Evolutionary conservation across 192 early-diverging fungal genomes (phyloP), one percentile per base, ranked within the genome.

Genomic region (Linnemannia elongata): DNA sequence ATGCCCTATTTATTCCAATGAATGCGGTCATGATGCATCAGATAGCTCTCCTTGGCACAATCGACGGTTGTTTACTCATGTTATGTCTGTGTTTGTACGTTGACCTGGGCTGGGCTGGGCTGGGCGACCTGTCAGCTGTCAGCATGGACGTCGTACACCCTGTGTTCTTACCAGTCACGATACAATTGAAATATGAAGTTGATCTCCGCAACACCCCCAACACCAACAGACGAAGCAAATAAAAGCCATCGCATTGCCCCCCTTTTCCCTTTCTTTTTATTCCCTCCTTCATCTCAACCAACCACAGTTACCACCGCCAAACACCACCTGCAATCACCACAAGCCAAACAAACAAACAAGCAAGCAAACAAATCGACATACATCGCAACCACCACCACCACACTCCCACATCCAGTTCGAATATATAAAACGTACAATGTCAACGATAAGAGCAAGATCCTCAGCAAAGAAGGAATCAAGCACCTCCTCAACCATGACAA

Each of bases 401-500:
- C n/a, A 30, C 55, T 27, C 24, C 8, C 55, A 27, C n/a, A 60
- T 60, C 55, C 8, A 45, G 44, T 9, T 45, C 44, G 44, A 55
- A 24, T 18, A 66, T 66, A 66, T 60, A 66, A 35, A 33, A 1
- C 8, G 12, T 12, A 33, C 27, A 24, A 66, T 66, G n/a, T 80
- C 78, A 12, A 22, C 68, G 18, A 39, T 82, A 36, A 82, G 80
- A 69, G 8, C 74, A 35, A 77, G 81, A 73, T 6, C 80, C 17
- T 71, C 81, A 39, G 55, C 41, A 38, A 52, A 69, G 27, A 35
- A 24, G 52, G 71, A 41, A 3, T 71, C 33, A 33, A 39, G 74
- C 38, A 45, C 44, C 24, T 24, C 70, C 13, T 38, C 80, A 44
- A n/a, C 74, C 45, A 69, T 20, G 38, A 69, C 42, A 27, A 74